Percentiles rank a stretch among this genome's conserved stretches.
These are phyloP conservation scores for Pseudohalonectria lignicola DNA, from an alignment of 2,329 filamentous ascomycete species.

Conservation along the genomic window DNA sequence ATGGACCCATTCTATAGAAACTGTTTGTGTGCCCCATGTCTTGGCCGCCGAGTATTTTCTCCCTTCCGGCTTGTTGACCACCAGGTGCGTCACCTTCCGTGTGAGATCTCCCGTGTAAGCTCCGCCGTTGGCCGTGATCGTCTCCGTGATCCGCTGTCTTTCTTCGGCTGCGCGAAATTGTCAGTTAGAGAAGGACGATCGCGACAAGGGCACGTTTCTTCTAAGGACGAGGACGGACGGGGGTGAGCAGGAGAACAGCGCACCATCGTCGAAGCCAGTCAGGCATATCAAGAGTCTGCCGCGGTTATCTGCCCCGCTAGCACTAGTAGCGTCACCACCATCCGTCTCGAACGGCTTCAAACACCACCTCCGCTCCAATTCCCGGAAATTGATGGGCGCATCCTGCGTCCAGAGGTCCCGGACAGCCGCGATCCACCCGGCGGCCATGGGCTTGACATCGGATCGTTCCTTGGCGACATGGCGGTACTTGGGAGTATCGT, in stretches of 20 bases:
- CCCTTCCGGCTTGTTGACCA: slow-evolving; percentile 67
- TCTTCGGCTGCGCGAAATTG: slow-evolving; percentile 38
- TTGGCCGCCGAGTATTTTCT: slow-evolving; percentile 87
- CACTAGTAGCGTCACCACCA: slow-evolving; percentile 30
- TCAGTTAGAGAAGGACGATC: no score
- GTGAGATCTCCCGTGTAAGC: slow-evolving; percentile 81
- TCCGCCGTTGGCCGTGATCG: slow-evolving; percentile 62
- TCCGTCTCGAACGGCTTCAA: slow-evolving; percentile 51
- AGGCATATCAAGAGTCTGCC: slow-evolving; percentile 39
- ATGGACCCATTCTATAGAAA: slow-evolving; percentile 74
- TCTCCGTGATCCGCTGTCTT: slow-evolving; percentile 59
- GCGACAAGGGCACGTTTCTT: background rate
- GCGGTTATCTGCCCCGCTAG: no score
- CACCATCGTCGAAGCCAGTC: slow-evolving; percentile 44
- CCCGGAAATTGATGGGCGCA: slow-evolving; percentile 59
- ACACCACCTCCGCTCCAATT: slow-evolving; percentile 56
- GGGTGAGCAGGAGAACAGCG: slow-evolving; percentile 6
- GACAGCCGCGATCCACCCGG: slow-evolving; percentile 77
- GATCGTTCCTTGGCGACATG: slow-evolving; percentile 85
- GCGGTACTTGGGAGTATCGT: slow-evolving; percentile 86
- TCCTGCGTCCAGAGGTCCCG: slow-evolving; percentile 72
- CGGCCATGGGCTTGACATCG: slow-evolving; percentile 73
- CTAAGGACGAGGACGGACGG: background rate
- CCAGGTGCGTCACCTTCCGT: slow-evolving; percentile 74
- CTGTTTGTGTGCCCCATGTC: slow-evolving; percentile 68